phyloP scores from a whole-genome alignment of 2,329 filamentous ascomycete species.

The Aspergillus proliferans region DNA sequence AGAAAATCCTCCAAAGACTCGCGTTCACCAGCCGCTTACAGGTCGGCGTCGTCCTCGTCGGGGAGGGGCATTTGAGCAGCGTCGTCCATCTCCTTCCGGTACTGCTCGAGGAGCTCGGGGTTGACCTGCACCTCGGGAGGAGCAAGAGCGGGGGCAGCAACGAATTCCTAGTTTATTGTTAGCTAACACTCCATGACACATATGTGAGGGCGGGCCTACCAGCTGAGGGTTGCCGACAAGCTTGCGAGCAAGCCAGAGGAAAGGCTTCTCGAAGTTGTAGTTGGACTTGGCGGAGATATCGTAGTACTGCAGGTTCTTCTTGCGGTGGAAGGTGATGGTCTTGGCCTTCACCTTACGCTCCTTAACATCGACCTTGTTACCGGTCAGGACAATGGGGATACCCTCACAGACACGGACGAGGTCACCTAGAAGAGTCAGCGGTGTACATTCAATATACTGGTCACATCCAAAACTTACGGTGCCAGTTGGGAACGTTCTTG shows the following conservation, averaged over 20 bases:
- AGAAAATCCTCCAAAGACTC: constrained; percentile 5
- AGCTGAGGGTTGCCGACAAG: constrained; percentile 86
- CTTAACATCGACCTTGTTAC: constrained; percentile 99
- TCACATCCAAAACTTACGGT: constrained; percentile 64
- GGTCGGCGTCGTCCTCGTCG: constrained; percentile 77
- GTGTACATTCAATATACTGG: constrained; percentile 2
- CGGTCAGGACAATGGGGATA: constrained; percentile 95
- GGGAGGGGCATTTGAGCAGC: constrained; percentile 81
- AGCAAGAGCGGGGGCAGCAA: constrained; percentile 88
- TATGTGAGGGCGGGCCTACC: constrained; percentile 48
- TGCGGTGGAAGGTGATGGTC: constrained; percentile 99
- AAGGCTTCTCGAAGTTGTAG: constrained; percentile 99
- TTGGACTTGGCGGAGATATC: constrained; percentile 99
- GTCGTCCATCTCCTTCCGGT: constrained; percentile 79
- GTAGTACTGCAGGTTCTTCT: constrained; percentile 99
- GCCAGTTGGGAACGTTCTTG: constrained; percentile 99
- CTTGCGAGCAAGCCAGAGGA: constrained; percentile 99
- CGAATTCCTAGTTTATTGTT: constrained; percentile 67
- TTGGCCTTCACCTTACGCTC: constrained; percentile 99
- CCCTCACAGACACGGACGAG: constrained; percentile 99
- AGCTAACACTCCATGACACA: constrained; percentile 1
- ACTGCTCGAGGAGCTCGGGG: constrained; percentile 70
- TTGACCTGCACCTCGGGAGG: constrained; percentile 90
- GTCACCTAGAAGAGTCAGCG: constrained; percentile 60
- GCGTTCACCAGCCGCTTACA: constrained; percentile 31